Base-by-base conservation (phyloP, 495 filamentous ascomycete genomes). In the Neurospora sublineolata region DNA sequence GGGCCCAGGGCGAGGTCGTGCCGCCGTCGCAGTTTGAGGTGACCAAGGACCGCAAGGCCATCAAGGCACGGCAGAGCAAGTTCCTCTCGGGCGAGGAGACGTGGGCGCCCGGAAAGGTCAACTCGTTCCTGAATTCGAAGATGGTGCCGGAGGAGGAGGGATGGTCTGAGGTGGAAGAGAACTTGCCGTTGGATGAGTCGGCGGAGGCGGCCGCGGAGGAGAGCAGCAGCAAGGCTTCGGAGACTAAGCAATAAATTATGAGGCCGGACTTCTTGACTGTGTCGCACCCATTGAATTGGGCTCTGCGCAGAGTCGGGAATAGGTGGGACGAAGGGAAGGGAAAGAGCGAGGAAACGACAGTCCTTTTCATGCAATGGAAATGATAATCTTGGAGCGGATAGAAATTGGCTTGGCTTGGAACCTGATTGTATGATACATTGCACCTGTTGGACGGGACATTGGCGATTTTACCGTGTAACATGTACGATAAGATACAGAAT, bases 61-160 rank as follows among this genome's bases (percentile, higher is more conserved):
- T 76, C 70, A 81, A 72, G 73, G 79, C 79, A 52, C 74, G 81
- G 77, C 64, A 70, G 42, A 76, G 81, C 72, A 78, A 79, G 38
- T 71, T 79, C 0, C n/a, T 73, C 41, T 76, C 79, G n/a, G 72
- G 82, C 7, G 73, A 73, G 70, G 73, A 75, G 33, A 75, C 70
- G 68, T 77, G 90, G 71, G 77, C 76, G 72, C 80, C 86, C 74
- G 40, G 36, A 27, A 79, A 88, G 84, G 79, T 91, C 72, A 75
- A 78, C 69, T 78, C 80, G 68, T 80, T 79, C 67, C 78, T 77
- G 68, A 84, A 82, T 82, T 41, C 52, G 1, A 75, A 81, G 40
- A 76, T 77, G 36, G 75, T 77, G 64, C 41, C 39, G 11, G 68
- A 78, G 37, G 79, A 80, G 46, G 74, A 73, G 30, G 78, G 74